Percentiles rank a stretch among this genome's conserved stretches.
phyloP scores from a whole-genome alignment of 2,329 filamentous ascomycete genomes.

The Emmonsia crescens region DNA sequence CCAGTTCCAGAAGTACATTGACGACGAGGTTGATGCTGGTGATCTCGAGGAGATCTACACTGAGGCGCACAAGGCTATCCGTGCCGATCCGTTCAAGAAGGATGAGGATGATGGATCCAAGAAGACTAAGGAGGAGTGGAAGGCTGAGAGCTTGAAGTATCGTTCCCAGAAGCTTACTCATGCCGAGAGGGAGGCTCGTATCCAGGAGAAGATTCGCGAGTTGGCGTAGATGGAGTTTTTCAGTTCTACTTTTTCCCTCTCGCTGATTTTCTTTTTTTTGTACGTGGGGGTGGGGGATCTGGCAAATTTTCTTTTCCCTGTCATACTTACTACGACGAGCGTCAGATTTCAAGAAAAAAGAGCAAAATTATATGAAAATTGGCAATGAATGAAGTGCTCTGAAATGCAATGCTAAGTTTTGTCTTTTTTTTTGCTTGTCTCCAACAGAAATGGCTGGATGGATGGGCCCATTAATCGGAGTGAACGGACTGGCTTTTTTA shows the following conservation, averaged over 20 bases:
- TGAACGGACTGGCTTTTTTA: not conserved
- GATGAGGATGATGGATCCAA: slow-evolving; percentile 59
- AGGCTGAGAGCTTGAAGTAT: slow-evolving; percentile 90
- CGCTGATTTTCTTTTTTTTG: not conserved
- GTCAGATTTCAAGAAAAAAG: not conserved
- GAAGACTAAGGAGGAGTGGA: slow-evolving; percentile 97
- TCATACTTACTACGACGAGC: not conserved
- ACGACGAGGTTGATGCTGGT: slow-evolving; percentile 92
- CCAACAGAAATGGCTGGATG: not conserved
- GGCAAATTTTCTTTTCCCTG: not conserved
- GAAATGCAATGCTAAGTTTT: not conserved
- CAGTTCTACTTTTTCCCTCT: not conserved
- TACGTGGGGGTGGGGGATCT: not conserved
- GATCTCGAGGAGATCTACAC: slow-evolving; percentile 93
- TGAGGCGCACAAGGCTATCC: slow-evolving; percentile 92
- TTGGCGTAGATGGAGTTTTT: slow-evolving; percentile 39
- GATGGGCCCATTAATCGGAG: not conserved
- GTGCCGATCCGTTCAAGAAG: slow-evolving; percentile 98
- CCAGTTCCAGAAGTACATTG: slow-evolving; percentile 97
- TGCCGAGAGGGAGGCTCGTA: slow-evolving; percentile 69
- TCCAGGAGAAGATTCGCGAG: slow-evolving; percentile 86
- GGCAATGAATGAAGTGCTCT: not conserved
- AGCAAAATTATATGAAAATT: not conserved
- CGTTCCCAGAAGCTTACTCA: slow-evolving; percentile 63
- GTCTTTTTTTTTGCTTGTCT: not conserved